These are phyloP conservation scores for Termitomyces sp. DNA, from an alignment of 768 basidiomycete genomes.

Conservation along the genomic window DNA sequence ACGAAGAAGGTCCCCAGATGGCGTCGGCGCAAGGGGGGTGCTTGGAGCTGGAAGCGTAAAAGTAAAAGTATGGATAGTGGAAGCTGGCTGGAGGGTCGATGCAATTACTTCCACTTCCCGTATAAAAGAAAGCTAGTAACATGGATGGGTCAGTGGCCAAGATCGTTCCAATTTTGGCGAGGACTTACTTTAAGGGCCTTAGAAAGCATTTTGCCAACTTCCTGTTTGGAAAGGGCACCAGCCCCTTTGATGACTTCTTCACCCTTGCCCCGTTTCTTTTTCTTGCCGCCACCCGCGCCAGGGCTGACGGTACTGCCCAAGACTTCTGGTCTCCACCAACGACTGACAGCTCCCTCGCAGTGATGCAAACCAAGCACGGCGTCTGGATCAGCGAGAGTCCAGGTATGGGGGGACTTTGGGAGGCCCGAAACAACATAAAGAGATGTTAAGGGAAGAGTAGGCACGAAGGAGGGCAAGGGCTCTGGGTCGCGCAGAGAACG, in stretches of 20 bases:
- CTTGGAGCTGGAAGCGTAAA: constrained; percentile 78
- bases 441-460: constrained; percentile 73
- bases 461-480: constrained; percentile 55
- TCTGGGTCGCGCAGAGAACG: constrained; percentile 57
- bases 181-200: constrained; percentile 78
- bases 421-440: constrained; percentile 87
- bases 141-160: neutral
- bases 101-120: constrained; percentile 93
- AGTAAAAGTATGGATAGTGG: constrained; percentile 88
- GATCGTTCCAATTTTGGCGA: constrained; percentile 1
- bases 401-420: constrained; percentile 84
- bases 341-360: constrained; percentile 76
- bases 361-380: constrained; percentile 79
- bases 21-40: constrained; percentile 71
- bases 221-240: constrained; percentile 78
- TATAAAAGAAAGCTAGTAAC: constrained; percentile 74
- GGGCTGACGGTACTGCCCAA: constrained; percentile 85
- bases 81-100: constrained; percentile 90
- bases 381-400: constrained; percentile 85
- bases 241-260: constrained; percentile 70
- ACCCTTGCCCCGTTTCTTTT: constrained; percentile 60
- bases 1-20: constrained; percentile 67
- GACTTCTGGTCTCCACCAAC: constrained; percentile 91
- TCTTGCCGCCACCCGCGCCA: constrained; percentile 76
- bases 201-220: constrained; percentile 86